These are phyloP conservation scores for Mycothermus thermophilus DNA, from an alignment of 495 filamentous ascomycete genomes.

Conservation along the genomic window DNA sequence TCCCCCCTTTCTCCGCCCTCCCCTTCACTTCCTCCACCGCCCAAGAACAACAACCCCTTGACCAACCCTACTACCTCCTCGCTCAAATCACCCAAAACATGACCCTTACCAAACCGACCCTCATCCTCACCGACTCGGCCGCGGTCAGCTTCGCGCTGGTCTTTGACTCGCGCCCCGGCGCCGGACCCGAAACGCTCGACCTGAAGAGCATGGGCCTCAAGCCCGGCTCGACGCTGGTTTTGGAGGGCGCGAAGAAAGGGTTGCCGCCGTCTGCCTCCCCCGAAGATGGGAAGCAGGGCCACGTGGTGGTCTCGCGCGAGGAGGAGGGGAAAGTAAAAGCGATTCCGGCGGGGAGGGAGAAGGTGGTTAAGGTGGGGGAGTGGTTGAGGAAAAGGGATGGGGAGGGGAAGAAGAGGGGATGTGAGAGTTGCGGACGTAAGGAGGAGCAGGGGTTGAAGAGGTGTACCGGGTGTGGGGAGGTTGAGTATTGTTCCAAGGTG, in stretches of 20 bases:
- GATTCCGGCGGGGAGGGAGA: slow-evolving; percentile 17
- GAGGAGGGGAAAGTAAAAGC: slow-evolving; percentile 14
- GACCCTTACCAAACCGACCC: slow-evolving; percentile 35
- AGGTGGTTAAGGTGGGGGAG: slow-evolving; percentile 18
- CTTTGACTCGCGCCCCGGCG: slow-evolving; percentile 19
- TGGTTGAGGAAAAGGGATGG: slow-evolving; percentile 9
- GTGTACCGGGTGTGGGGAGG: slow-evolving; percentile 30
- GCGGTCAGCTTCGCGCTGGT: slow-evolving; percentile 25
- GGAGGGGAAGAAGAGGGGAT: slow-evolving; percentile 1
- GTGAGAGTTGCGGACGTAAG: slow-evolving; percentile 14
- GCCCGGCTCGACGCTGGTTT: slow-evolving; percentile 21
- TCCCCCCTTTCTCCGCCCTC: slow-evolving; percentile 17
- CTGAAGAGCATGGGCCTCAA: slow-evolving; percentile 17
- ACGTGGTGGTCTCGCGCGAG: slow-evolving; percentile 18
- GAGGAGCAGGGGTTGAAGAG: slow-evolving; percentile 13
- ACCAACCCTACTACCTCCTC: slow-evolving; percentile 24
- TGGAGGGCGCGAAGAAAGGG: slow-evolving; percentile 12
- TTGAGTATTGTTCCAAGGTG: slow-evolving; percentile 31
- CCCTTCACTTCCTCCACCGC: slow-evolving; percentile 4
- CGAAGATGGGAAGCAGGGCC: too few species aligned
- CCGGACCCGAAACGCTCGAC: slow-evolving; percentile 12
- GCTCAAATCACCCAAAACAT: slow-evolving; percentile 33
- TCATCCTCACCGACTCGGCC: slow-evolving; percentile 23
- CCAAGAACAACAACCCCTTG: background rate
- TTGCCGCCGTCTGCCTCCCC: too few species aligned